A percentile compares a stretch with the other conserved stretches of the same genome.
Conservation (phyloP, 495 filamentous ascomycete species). For the Podospora conica region DNA sequence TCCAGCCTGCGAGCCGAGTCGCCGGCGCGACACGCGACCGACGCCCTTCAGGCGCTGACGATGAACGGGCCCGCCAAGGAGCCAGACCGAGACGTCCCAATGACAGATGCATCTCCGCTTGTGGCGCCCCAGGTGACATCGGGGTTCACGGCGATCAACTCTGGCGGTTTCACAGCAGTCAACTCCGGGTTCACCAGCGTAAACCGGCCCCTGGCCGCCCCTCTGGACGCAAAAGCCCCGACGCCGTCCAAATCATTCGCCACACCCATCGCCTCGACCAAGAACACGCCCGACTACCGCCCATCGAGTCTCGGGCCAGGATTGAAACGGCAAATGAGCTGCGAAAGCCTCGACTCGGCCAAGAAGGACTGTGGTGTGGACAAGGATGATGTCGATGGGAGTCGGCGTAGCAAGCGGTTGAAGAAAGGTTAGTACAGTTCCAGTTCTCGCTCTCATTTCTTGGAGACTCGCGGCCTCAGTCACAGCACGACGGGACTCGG, state of each 20-base stretch:
- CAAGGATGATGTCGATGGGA: conserved; percentile 64
- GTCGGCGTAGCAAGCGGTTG: conserved; percentile 83
- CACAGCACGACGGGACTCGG: not conserved
- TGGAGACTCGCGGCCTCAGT: not conserved
- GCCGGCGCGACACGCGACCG: conserved; percentile 62
- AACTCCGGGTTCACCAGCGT: conserved; percentile 71
- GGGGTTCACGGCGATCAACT: conserved; percentile 73
- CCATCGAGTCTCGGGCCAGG: conserved; percentile 45
- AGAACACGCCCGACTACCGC: conserved; percentile 55
- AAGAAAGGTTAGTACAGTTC: conserved; percentile 68
- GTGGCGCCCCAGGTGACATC: conserved; percentile 38
- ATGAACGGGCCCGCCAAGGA: conserved; percentile 48
- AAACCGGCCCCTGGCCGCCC: conserved; percentile 45
- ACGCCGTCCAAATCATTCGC: conserved; percentile 42
- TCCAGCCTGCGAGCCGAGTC: conserved; percentile 59
- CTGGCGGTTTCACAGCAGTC: conserved; percentile 42
- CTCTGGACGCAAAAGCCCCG: conserved; percentile 31
- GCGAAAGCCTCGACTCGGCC: conserved; percentile 57
- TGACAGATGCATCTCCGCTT: conserved; percentile 44
- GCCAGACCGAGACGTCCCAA: conserved; percentile 46
- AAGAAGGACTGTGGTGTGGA: conserved; percentile 54
- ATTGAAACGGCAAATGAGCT: conserved; percentile 79
- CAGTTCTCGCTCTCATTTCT: not conserved
- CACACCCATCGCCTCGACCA: conserved; percentile 45
- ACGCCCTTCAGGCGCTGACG: conserved; percentile 55